Evolutionary conservation across 2,329 filamentous ascomycete genomes (phyloP), one percentile per base, ranked within the genome.

Genomic region (Periconia macrospinosa): DNA sequence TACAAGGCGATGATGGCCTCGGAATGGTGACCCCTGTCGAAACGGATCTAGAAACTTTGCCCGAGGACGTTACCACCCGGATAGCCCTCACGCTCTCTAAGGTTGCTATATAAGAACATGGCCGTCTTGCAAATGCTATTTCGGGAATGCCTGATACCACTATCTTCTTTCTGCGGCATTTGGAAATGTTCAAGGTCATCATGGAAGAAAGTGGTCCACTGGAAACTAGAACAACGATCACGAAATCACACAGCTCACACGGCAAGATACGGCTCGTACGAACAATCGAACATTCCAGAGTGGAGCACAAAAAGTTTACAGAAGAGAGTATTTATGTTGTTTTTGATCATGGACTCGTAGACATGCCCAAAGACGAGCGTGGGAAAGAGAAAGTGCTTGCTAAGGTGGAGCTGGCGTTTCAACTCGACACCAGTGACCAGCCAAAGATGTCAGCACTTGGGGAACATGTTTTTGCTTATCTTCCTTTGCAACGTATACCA

Each of bases 21-120:
- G 81, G 80, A 1, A 84, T 83, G 80, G 75, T 83, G 1, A 76
- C 75, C 0, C 81, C 81, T 49, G 70, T 68, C 1, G 64, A 68
- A 47, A 55, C 65, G 41, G 44, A 60, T 3, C 50, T 43, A 20
- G 47, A 51, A 2, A 5, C 10, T 1, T 14, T 66, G 7, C 54
- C 58, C 3, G 15, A 10, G 11, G 49, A 37, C 2, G 52, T 65
- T 2, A 52, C 50, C 5, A 69, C 64, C 1, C 53, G 61, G 23
- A 63, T 66, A 9, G 63, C 55, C 0, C 30, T 65, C 18, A 57
- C n/a, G 1, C 46, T 58, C 10, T 33, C 55, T 1, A 11, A 59
- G 11, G 14, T 30, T 2, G 30, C 55, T 6, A 42, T 9, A 19
- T 19, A 17, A 14, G 49, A 51, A 3, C 57, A 58, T 30, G 8